Evolutionary conservation across 1,139 yeast genomes (phyloP).

Genomic region (Diutina siamensis): DNA sequence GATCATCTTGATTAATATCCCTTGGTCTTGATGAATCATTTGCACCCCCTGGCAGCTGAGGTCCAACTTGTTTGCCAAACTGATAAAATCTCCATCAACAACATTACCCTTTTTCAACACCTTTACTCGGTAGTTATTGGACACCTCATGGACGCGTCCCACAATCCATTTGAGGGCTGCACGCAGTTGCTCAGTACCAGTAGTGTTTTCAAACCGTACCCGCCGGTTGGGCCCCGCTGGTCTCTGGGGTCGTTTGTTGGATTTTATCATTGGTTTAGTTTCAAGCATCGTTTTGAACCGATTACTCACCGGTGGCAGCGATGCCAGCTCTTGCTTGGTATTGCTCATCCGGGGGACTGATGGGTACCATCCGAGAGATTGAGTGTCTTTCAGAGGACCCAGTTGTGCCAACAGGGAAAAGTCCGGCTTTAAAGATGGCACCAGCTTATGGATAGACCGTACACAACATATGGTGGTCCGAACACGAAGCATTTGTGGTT

Average conservation of each 20-base stretch:
- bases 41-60: conserved; percentile 20
- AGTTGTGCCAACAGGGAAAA: neutral
- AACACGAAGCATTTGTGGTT: neutral
- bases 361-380: neutral
- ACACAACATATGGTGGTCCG: neutral
- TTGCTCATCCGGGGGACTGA: too few species aligned
- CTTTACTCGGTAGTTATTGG: conserved; percentile 15
- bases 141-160: neutral
- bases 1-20: conserved; percentile 20
- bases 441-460: conserved; percentile 1
- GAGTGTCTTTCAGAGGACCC: neutral
- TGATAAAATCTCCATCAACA: conserved; percentile 16
- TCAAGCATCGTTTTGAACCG: neutral
- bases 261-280: neutral
- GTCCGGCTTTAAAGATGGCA: neutral
- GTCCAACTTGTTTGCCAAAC: conserved; percentile 21
- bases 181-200: neutral
- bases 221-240: conserved; percentile 3
- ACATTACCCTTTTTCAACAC: conserved; percentile 18
- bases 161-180: conserved; percentile 4
- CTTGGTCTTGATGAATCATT: conserved; percentile 15
- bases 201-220: neutral
- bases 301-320: neutral
- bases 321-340: neutral
- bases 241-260: neutral